Base-by-base conservation (phyloP, 2,329 filamentous ascomycete genomes). In the Helotiales sp. region DNA sequence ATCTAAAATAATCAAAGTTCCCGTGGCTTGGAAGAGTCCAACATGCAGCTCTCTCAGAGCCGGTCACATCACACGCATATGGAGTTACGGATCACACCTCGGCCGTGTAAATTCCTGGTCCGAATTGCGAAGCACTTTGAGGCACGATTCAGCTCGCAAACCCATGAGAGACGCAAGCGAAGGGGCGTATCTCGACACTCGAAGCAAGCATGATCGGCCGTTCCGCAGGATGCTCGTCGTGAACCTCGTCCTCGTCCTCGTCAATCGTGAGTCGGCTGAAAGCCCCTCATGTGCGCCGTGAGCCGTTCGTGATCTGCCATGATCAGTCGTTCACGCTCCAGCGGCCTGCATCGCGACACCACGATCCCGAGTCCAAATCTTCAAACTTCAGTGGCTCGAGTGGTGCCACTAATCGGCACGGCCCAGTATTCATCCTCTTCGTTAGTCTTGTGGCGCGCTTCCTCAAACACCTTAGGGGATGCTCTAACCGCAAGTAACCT, bases 101-200 rank as follows among this genome's bases (percentile, higher is more conserved):
- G 36, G 40, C 27, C 52, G 55, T 54, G 22, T 25, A 58, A 54
- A 27, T 54, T 58, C 30, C 38, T 54, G 42, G 40, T 44, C 40
- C 10, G 15, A 44, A 24, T 5, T n/a, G n/a, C n/a, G n/a, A 44
- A 27, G 22, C 17, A 24, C 17, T 24, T 15, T 6, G 25, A 42
- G 2, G 17, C 40, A 44, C 40, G 27, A 44, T 44, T 25, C 40
- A 44, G 40, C 38, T 42, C 19, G 9, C 38, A 42, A 42, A 22
- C 38, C 38, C 19, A 3, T n/a, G 6, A 38, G 34, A n/a, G 34
- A n/a, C 10, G n/a, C 34, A 38, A 25, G n/a, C n/a, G n/a, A n/a
- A n/a, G n/a, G n/a, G 38, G 38, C 38, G 19, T 22, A 42, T n/a
- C 17, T 24, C 38, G 15, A 38, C 38, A 24, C 9, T 42, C 38